Evolutionary conservation across 176 grass and related monocot genomes (phyloP), one percentile per base, ranked within the genome.

Genomic region (Thinopyrum elongatum): DNA sequence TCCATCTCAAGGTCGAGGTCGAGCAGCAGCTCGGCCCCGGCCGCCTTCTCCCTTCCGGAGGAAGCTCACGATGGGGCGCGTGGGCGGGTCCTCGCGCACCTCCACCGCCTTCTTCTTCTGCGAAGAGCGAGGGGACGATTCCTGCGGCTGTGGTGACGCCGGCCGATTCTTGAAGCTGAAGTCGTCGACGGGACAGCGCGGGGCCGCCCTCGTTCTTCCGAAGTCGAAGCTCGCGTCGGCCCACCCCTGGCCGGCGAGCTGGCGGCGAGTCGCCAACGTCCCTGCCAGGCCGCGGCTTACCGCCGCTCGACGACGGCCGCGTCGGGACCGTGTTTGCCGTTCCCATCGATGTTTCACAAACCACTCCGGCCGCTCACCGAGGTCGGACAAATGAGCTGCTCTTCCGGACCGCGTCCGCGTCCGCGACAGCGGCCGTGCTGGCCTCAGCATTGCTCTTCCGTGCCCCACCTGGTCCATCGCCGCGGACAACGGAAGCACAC

Each of bases 1-100:
- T 91, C 90, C 95, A 93, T 91, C 49, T 95, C 93, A 44, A 92
- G 53, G 86, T 95, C 92, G 35, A 94, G 59, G 44, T 91, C 93
- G 4, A 93, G 88, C 12, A 90, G 80, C 70, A 86, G 6, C 64
- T 88, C 90, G 6, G 25, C 84, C 28, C 90, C 96, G 47, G 88
- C 82, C 2, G 92, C 90, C 14, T 36, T 65, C 80, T 93, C 90
- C n/a, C 70, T 88, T 87, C 47, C 79, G 86, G 22, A 98, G 80
- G 89, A 95, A 98, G 60, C 70, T 92, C 42, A 71, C 85, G 74
- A 95, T 98, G 70, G 94, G 84, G 30, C 86, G 78, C 55, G 96
- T 89, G 22, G 96, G 93, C 28, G 96, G 96, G 77, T 95, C 96
- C 81, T 84, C 83, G 12, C 30, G 81, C 49, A 28, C 70, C 8